These are phyloP conservation scores for Didymella sp. DNA, from an alignment of 2,329 filamentous ascomycete genomes.

Conservation along the genomic window DNA sequence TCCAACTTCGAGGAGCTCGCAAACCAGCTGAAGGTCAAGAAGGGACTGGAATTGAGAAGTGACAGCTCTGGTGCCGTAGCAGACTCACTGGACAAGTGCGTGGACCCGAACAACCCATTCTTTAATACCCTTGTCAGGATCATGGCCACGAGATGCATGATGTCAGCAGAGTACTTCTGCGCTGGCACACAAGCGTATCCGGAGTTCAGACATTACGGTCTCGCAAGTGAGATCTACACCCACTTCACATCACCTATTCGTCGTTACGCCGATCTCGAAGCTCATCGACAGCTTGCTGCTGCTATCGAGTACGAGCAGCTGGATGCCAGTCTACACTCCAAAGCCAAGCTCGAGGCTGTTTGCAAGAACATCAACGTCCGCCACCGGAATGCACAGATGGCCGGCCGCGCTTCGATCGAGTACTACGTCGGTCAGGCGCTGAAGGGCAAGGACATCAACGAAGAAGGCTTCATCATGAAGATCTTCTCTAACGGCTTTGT, in stretches of 20 bases:
- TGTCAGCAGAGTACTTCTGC: slow-evolving; percentile 98
- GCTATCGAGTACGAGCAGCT: slow-evolving; percentile 91
- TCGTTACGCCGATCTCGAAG: slow-evolving; percentile 94
- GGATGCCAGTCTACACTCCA: slow-evolving; percentile 80
- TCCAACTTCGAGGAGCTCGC: slow-evolving; percentile 95
- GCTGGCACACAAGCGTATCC: slow-evolving; percentile 90
- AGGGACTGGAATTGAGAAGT: slow-evolving; percentile 77
- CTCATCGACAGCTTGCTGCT: slow-evolving; percentile 91
- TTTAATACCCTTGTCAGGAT: slow-evolving; percentile 99
- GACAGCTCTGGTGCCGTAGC: slow-evolving; percentile 94
- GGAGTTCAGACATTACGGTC: slow-evolving; percentile 95
- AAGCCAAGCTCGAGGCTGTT: slow-evolving; percentile 85
- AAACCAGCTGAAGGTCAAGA: slow-evolving; percentile 89
- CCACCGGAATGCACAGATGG: slow-evolving; percentile 96
- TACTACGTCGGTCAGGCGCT: slow-evolving; percentile 98
- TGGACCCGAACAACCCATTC: slow-evolving; percentile 82
- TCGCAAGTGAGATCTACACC: slow-evolving; percentile 96
- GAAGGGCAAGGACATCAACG: slow-evolving; percentile 75
- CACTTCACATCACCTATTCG: slow-evolving; percentile 98
- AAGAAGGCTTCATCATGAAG: slow-evolving; percentile 95
- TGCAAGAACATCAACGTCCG: slow-evolving; percentile 99
- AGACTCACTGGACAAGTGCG: slow-evolving; percentile 85
- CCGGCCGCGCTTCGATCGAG: slow-evolving; percentile 90
- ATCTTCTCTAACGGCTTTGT: slow-evolving; percentile 98
- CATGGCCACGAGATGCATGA: slow-evolving; percentile 98